These are phyloP conservation scores for Blastocladiella britannica DNA, from an alignment of 192 early-diverging fungal species.

Conservation along the genomic window DNA sequence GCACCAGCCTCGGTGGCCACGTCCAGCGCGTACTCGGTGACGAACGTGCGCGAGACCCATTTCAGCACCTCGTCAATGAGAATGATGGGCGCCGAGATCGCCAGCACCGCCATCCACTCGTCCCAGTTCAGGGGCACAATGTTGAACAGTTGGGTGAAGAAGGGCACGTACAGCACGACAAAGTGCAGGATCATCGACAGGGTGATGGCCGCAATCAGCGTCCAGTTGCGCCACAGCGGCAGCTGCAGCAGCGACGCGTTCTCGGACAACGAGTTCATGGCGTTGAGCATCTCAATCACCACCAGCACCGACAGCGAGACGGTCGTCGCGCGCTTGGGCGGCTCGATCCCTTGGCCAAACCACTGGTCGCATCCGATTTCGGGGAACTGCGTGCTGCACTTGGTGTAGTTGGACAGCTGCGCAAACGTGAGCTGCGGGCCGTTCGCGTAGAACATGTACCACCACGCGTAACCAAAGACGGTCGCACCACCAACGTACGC, in stretches of 20 bases:
- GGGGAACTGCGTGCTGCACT: constrained; percentile 65
- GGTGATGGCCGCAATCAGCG: constrained; percentile 58
- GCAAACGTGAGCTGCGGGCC: constrained; percentile 76
- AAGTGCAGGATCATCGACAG: constrained; percentile 88
- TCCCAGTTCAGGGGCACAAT: constrained; percentile 64
- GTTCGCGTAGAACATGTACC: constrained; percentile 81
- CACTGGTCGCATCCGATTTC: constrained; percentile 90
- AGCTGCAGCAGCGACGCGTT: constrained; percentile 81
- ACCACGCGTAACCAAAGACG: constrained; percentile 94
- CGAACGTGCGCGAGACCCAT: constrained; percentile 32
- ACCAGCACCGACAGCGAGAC: constrained; percentile 89
- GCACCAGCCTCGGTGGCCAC: neutral
- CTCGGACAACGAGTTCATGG: constrained; percentile 89
- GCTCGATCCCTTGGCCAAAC: constrained; percentile 25
- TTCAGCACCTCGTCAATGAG: constrained; percentile 84
- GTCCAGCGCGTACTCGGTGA: constrained; percentile 1
- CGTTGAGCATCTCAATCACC: constrained; percentile 97
- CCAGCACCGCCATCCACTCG: constrained; percentile 82
- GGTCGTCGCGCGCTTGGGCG: constrained; percentile 75
- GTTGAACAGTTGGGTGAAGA: constrained; percentile 77
- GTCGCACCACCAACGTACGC: constrained; percentile 82
- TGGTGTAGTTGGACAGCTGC: constrained; percentile 85
- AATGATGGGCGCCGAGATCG: constrained; percentile 79
- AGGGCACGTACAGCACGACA: constrained; percentile 90
- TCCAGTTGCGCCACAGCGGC: constrained; percentile 78